A percentile compares a stretch with the other conserved stretches of the same genome.
Conservation (phyloP, 208 protist species). For the Phytomonas serpens region DNA sequence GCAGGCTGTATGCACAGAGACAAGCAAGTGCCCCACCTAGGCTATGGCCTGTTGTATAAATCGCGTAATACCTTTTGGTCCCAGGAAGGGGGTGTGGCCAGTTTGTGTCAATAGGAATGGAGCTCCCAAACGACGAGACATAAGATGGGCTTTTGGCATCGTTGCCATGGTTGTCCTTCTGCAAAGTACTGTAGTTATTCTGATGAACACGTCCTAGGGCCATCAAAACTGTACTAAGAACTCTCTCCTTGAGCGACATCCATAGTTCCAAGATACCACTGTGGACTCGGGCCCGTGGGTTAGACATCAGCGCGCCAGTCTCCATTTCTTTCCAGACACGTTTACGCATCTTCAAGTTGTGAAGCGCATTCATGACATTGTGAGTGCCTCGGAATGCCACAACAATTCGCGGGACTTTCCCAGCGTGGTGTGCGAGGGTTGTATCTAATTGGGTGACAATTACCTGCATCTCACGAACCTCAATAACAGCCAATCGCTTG, state of each 20-base stretch:
- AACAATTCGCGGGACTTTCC: conserved; percentile 49
- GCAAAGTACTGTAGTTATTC: background rate
- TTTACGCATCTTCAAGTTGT: conserved; percentile 57
- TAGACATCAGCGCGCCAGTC: conserved; percentile 14
- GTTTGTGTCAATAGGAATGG: conserved; percentile 10
- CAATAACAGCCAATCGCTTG: conserved; percentile 44
- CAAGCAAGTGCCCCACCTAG: conserved; percentile 69
- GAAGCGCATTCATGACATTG: conserved; percentile 54
- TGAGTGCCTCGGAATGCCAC: conserved; percentile 79
- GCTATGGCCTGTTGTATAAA: conserved; percentile 79
- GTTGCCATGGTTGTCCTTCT: background rate
- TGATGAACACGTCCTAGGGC: conserved; percentile 20
- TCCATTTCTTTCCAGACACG: conserved; percentile 69
- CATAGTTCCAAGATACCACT: conserved; percentile 75
- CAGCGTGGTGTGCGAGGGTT: conserved; percentile 14
- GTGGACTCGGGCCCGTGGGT: conserved; percentile 43
- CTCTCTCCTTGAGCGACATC: conserved; percentile 53
- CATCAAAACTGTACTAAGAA: conserved; percentile 39
- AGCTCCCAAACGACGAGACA: background rate
- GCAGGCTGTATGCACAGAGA: conserved; percentile 71
- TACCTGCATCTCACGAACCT: conserved; percentile 58
- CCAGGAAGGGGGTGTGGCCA: conserved; percentile 6
- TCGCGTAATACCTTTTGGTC: background rate
- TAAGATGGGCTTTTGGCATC: background rate
- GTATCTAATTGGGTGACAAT: conserved; percentile 49